phyloP scores from a whole-genome alignment of 208 protist species.

The Trypanosoma theileri region DNA sequence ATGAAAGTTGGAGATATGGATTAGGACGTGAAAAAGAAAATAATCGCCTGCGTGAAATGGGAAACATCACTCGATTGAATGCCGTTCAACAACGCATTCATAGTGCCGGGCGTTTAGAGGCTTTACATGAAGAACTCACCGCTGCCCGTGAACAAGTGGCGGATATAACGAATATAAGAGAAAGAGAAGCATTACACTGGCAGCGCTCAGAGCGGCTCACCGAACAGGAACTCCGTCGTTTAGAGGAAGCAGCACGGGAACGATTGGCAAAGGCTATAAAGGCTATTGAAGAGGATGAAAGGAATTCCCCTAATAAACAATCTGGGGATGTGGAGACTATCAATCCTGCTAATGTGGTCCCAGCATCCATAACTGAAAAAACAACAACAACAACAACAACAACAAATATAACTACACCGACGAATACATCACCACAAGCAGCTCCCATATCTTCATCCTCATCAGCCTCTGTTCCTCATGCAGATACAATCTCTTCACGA shows the following conservation, averaged over 20 bases:
- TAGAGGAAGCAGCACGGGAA: conserved; percentile 49
- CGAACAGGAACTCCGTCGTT: conserved; percentile 46
- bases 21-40: conserved; percentile 31
- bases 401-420: background rate
- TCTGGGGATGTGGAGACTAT: background rate
- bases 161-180: conserved; percentile 42
- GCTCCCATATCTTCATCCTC: background rate
- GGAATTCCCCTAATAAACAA: background rate
- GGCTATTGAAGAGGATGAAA: conserved; percentile 22
- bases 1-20: conserved; percentile 15
- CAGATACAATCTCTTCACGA: background rate
- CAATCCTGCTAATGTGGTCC: background rate
- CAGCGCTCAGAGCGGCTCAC: conserved; percentile 42
- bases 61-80: conserved; percentile 41
- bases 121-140: conserved; percentile 39
- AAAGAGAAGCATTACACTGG: conserved; percentile 66
- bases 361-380: too few species aligned
- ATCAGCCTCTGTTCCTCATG: too few species aligned
- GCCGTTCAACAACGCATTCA: conserved; percentile 35
- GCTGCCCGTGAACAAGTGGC: conserved; percentile 36
- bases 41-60: conserved; percentile 43
- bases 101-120: conserved; percentile 43
- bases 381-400: background rate
- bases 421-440: background rate
- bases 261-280: conserved; percentile 44